Evolutionary conservation across 257 asterid species (phyloP).

Genomic region (Fraxinus cuspidata): DNA sequence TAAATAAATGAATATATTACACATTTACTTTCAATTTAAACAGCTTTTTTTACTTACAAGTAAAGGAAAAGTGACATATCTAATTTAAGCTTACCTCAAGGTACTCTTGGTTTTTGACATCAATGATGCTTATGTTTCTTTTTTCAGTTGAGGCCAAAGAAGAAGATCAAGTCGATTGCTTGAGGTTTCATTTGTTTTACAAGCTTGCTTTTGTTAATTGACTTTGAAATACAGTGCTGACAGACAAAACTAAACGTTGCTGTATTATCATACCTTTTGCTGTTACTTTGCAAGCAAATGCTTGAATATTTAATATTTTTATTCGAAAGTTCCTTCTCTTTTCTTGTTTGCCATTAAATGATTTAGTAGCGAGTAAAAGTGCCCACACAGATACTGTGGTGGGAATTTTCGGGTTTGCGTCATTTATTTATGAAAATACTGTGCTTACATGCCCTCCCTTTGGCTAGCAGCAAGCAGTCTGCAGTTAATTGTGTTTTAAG

Average conservation of each 20-base stretch:
- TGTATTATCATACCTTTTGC: not conserved
- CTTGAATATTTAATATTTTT: not conserved
- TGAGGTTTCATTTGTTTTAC: not conserved
- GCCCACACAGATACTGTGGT: too few species aligned
- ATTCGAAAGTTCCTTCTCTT: not conserved
- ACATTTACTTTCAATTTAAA: not conserved
- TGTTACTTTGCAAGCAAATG: not conserved
- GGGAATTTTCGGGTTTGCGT: too few species aligned
- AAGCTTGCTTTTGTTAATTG: constrained; percentile 3
- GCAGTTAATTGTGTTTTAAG: too few species aligned
- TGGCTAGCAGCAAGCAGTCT: too few species aligned
- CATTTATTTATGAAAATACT: too few species aligned
- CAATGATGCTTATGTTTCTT: not conserved
- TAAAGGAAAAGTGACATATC: not conserved
- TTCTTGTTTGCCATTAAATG: not conserved
- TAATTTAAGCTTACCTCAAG: not conserved
- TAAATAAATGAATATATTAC: not conserved
- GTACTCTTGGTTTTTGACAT: not conserved
- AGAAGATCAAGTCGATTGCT: constrained; percentile 53
- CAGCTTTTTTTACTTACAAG: not conserved
- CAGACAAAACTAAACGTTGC: constrained; percentile 4
- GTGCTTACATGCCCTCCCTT: too few species aligned
- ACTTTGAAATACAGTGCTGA: constrained; percentile 4
- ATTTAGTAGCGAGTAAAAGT: not conserved
- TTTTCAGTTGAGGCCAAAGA: constrained; percentile 62